Conservation (phyloP, 2,329 filamentous ascomycete genomes). For the Verticillium tricorpus region DNA sequence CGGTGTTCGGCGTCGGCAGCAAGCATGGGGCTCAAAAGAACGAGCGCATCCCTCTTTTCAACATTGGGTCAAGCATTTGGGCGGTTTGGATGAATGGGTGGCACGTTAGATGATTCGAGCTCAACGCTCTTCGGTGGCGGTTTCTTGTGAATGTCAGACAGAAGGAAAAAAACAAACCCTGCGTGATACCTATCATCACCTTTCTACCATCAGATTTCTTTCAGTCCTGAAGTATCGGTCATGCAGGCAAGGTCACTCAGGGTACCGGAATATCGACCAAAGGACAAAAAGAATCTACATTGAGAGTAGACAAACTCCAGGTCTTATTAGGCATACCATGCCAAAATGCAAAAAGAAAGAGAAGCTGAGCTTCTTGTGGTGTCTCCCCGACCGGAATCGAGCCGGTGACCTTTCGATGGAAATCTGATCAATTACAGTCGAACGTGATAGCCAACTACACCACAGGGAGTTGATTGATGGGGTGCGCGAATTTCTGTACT, state of each 20-base stretch:
- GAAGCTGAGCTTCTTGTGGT: too few relatives aligned
- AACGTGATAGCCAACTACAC: constrained; percentile 15
- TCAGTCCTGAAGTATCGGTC: neutral
- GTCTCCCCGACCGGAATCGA: constrained; percentile 13
- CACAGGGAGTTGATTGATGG: constrained; percentile 3
- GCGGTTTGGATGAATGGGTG: constrained; percentile 7
- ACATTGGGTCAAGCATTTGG: constrained; percentile 14
- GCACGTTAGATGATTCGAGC: constrained; percentile 11
- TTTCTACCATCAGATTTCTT: neutral
- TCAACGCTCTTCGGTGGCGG: constrained; percentile 12
- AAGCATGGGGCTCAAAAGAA: constrained; percentile 5
- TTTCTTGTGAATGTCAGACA: neutral
- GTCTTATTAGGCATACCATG: too few relatives aligned
- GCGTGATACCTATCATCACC: neutral
- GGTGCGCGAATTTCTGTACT: too few relatives aligned
- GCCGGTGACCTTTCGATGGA: constrained; percentile 13
- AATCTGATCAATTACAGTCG: constrained; percentile 11
- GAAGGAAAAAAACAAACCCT: neutral
- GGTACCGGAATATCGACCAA: neutral
- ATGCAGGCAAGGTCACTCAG: too few relatives aligned
- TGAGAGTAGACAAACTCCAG: too few relatives aligned
- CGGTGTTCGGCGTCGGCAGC: neutral
- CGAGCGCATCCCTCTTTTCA: constrained; percentile 13
- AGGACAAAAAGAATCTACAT: too few relatives aligned
- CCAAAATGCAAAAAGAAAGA: constrained; percentile 16